phyloP scores from a whole-genome alignment of 2,329 filamentous ascomycete species.

The Atkinsonella texensis region DNA sequence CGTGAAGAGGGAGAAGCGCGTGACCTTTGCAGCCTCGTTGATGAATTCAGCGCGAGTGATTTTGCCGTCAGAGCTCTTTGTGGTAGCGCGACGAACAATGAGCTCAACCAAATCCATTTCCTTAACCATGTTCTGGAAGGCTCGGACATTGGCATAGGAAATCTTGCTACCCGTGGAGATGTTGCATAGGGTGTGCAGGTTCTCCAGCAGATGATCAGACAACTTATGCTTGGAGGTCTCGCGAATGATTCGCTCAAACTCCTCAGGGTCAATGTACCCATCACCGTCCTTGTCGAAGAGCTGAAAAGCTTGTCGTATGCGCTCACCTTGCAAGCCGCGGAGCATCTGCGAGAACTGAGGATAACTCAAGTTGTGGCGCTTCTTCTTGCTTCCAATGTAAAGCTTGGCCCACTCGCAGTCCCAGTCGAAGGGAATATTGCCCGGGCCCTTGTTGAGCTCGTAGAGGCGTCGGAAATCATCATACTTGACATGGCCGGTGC shows the following conservation, averaged over 20 bases:
- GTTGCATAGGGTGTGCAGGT: slow-evolving; percentile 88
- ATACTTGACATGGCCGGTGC: slow-evolving; percentile 77
- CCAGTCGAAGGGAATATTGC: slow-evolving; percentile 91
- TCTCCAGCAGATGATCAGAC: slow-evolving; percentile 85
- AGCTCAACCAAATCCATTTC: slow-evolving; percentile 97
- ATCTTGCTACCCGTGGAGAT: slow-evolving; percentile 87
- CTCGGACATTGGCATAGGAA: slow-evolving; percentile 92
- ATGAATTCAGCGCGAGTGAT: slow-evolving; percentile 92
- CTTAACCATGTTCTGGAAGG: slow-evolving; percentile 94
- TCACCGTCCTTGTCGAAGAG: slow-evolving; percentile 82
- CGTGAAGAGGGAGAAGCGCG: slow-evolving; percentile 90
- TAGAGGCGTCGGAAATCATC: slow-evolving; percentile 78
- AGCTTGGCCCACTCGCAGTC: slow-evolving; percentile 91
- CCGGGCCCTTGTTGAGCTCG: slow-evolving; percentile 74
- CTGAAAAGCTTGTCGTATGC: slow-evolving; percentile 90
- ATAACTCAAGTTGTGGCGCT: slow-evolving; percentile 86
- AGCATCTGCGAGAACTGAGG: slow-evolving; percentile 97
- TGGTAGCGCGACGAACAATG: slow-evolving; percentile 76
- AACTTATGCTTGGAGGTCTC: slow-evolving; percentile 93
- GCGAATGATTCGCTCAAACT: slow-evolving; percentile 93
- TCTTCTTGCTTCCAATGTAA: slow-evolving; percentile 80
- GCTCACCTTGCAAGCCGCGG: slow-evolving; percentile 87
- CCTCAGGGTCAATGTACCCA: slow-evolving; percentile 87
- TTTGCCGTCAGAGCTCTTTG: slow-evolving; percentile 75
- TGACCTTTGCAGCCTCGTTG: slow-evolving; percentile 82